phyloP scores from a whole-genome alignment of 805 yeast species.

The Yamadazyma takamatsuzukensis region DNA sequence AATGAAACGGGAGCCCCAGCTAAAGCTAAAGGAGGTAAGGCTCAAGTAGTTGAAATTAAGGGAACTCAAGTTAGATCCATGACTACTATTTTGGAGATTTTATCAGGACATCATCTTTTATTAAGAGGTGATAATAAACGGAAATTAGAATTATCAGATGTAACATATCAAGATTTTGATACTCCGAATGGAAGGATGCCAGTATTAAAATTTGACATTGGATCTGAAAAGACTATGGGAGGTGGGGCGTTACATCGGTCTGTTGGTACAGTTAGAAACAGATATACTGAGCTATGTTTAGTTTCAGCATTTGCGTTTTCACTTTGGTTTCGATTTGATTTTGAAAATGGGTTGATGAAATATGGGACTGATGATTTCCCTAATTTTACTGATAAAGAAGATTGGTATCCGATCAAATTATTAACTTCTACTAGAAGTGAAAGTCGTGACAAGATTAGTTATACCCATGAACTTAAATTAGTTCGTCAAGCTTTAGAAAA shows the following conservation, averaged over 20 bases:
- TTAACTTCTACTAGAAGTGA: not conserved
- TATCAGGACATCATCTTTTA: conserved; percentile 3
- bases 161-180: not conserved
- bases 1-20: too few relatives aligned
- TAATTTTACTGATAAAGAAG: not conserved
- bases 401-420: not conserved
- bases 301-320: conserved; percentile 3
- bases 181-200: too few relatives aligned
- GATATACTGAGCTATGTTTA: conserved; percentile 1
- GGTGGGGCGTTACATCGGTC: not conserved
- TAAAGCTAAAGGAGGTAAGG: too few relatives aligned
- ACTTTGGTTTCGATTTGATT: conserved; percentile 4
- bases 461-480: not conserved
- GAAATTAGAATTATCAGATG: conserved; percentile 2
- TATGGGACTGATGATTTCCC: not conserved
- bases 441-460: not conserved
- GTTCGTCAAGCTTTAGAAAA: not conserved
- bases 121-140: conserved; percentile 2
- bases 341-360: conserved; percentile 1
- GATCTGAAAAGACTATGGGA: not conserved
- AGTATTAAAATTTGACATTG: not conserved
- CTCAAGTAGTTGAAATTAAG: too few relatives aligned
- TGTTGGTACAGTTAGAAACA: conserved; percentile 2
- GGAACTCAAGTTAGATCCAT: conserved; percentile 1
- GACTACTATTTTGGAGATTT: conserved; percentile 1